Percentiles rank a stretch among this genome's conserved stretches.
Conservation (phyloP, 2,329 filamentous ascomycete genomes). For the Claviceps sp. region DNA sequence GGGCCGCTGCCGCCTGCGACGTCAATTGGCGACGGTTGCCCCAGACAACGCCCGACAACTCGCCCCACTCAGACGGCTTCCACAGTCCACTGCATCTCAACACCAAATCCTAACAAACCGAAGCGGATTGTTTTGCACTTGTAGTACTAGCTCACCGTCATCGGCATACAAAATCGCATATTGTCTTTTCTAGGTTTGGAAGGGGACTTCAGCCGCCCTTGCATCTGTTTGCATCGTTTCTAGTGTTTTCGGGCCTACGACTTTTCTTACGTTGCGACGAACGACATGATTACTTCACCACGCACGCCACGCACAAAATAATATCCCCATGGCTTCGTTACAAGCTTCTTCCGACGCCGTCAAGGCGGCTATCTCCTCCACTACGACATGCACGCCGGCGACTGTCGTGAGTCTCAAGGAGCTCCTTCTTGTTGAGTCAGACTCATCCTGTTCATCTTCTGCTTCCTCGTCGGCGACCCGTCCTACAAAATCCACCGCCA, state of each 20-base stretch:
- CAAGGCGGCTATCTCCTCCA: conserved; percentile 39
- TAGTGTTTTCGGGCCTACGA: conserved; percentile 4
- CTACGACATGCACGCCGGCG: conserved; percentile 38
- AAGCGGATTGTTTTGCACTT: conserved; percentile 9
- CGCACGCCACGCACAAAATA: conserved; percentile 11
- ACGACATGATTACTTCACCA: conserved; percentile 20
- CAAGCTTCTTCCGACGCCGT: conserved; percentile 33
- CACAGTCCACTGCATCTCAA: conserved; percentile 3
- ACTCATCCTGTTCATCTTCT: conserved; percentile 13
- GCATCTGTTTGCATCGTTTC: conserved; percentile 5
- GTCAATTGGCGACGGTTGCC: conserved; percentile 15
- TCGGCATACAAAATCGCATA: conserved; percentile 12
- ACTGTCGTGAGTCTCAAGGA: conserved; percentile 35
- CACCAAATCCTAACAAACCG: conserved; percentile 3
- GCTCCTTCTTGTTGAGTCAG: conserved; percentile 25
- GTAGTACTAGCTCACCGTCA: conserved; percentile 4
- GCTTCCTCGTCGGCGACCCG: conserved; percentile 15
- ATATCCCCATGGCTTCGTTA: conserved; percentile 28
- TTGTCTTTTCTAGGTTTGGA: conserved; percentile 9
- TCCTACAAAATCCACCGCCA: conserved; percentile 14
- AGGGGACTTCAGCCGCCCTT: not conserved
- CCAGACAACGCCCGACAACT: conserved; percentile 23
- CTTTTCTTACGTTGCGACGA: conserved; percentile 13
- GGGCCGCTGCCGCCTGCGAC: too few species aligned
- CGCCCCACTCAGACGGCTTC: conserved; percentile 10